These are phyloP conservation scores for Malania oleifera DNA, from an alignment of 164 flowering plant genomes.

Conservation along the genomic window DNA sequence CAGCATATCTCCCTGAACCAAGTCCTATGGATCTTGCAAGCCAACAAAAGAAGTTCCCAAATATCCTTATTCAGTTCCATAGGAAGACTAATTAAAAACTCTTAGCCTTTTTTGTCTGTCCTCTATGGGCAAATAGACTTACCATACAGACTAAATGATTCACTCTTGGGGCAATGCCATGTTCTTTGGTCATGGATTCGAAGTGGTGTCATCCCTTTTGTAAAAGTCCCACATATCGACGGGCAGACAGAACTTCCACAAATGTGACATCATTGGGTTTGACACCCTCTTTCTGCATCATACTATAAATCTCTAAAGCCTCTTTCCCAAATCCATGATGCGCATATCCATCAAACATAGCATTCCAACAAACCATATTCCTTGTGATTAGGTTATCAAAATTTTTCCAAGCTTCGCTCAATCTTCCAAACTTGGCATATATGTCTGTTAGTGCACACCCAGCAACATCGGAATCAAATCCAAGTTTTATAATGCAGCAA, in stretches of 20 bases:
- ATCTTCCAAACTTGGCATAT: constrained; percentile 38
- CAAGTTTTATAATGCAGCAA: no score
- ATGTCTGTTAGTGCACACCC: no score
- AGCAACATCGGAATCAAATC: no score
- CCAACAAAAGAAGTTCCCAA: constrained; percentile 42
- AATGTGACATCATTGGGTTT: constrained; percentile 39
- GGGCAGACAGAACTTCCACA: constrained; percentile 38
- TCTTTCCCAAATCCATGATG: constrained; percentile 42
- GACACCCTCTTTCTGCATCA: constrained; percentile 27
- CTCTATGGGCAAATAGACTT: constrained; percentile 32
- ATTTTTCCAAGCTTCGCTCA: constrained; percentile 22
- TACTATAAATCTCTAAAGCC: constrained; percentile 28
- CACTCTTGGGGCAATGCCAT: constrained; percentile 25
- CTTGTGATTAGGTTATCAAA: constrained; percentile 27
- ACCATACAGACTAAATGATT: constrained; percentile 47
- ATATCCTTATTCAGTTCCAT: constrained; percentile 29
- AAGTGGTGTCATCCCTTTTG: constrained; percentile 31
- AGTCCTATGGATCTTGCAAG: constrained; percentile 27
- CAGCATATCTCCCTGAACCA: constrained; percentile 34
- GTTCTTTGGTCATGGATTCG: constrained; percentile 27
- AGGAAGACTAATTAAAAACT: constrained; percentile 21
- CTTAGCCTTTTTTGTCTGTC: constrained; percentile 32
- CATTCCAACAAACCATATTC: constrained; percentile 41
- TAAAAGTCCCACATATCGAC: constrained; percentile 34
- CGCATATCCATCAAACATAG: constrained; percentile 41